A percentile compares a stretch with the other conserved stretches of the same genome.
These are phyloP conservation scores for Beauveria brongniartii DNA, from an alignment of 2,329 filamentous ascomycete species.

Conservation along the genomic window DNA sequence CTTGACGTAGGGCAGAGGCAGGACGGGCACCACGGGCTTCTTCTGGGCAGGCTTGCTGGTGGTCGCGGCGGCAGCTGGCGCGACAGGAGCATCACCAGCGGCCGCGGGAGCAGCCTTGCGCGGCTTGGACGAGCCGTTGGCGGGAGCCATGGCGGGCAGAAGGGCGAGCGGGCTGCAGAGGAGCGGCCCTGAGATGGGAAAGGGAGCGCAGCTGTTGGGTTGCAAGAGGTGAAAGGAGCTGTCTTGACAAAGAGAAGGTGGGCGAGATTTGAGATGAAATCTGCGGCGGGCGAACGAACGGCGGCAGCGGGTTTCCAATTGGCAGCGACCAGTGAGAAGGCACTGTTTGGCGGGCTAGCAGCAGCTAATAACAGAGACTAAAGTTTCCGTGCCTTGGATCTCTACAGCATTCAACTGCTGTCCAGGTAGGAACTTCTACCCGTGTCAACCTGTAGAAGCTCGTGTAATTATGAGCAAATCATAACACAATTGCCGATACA, in stretches of 20 bases:
- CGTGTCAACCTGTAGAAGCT: no score
- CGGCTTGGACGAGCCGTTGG: slow-evolving; percentile 24
- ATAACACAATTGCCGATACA: no score
- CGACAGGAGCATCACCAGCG: neutral
- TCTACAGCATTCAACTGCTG: neutral
- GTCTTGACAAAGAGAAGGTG: neutral
- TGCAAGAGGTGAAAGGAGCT: neutral
- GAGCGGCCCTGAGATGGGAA: slow-evolving; percentile 6
- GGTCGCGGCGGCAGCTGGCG: slow-evolving; percentile 7
- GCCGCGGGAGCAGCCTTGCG: slow-evolving; percentile 21
- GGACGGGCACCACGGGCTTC: slow-evolving; percentile 29
- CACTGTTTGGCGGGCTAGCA: neutral
- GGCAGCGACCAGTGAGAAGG: neutral
- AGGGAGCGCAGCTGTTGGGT: neutral
- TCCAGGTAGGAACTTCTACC: no score
- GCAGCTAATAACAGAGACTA: neutral
- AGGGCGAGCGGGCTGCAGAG: slow-evolving; percentile 9
- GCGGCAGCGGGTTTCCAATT: neutral
- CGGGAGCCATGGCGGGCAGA: slow-evolving; percentile 12
- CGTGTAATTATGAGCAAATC: no score
- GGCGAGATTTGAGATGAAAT: slow-evolving; percentile 9
- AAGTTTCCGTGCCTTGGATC: neutral
- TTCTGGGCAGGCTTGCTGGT: slow-evolving; percentile 16
- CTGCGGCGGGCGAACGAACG: slow-evolving; percentile 1
- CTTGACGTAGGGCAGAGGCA: slow-evolving; percentile 32